phyloP scores from a whole-genome alignment of 2,329 filamentous ascomycete genomes.

The Cercospora canescens region DNA sequence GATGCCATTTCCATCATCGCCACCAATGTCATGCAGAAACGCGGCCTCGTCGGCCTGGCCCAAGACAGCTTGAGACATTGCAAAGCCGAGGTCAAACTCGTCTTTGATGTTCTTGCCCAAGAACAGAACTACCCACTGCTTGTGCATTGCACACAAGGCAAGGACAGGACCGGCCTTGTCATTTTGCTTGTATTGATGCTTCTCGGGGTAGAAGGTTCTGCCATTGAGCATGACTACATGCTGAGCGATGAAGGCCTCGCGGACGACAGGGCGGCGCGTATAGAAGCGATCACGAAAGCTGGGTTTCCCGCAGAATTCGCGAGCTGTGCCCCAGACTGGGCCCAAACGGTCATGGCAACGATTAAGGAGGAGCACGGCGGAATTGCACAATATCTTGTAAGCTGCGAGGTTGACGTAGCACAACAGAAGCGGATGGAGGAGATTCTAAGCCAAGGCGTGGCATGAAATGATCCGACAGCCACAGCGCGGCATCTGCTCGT shows the following conservation, averaged over 20 bases:
- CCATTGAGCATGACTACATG: conserved; percentile 71
- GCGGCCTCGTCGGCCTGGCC: conserved; percentile 70
- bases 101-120: conserved; percentile 53
- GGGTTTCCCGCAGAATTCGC: conserved; percentile 75
- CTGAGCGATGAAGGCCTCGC: conserved; percentile 63
- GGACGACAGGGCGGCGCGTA: conserved; percentile 61
- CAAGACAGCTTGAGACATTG: conserved; percentile 70
- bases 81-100: conserved; percentile 58
- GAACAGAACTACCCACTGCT: conserved; percentile 62
- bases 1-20: conserved; percentile 70
- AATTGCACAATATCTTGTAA: conserved; percentile 63
- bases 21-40: conserved; percentile 68
- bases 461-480: background rate
- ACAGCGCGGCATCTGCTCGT: too few species aligned
- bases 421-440: conserved; percentile 38
- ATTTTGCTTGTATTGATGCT: conserved; percentile 68
- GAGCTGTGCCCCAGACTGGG: conserved; percentile 64
- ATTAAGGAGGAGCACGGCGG: conserved; percentile 66
- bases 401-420: conserved; percentile 54
- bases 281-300: conserved; percentile 68
- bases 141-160: conserved; percentile 86
- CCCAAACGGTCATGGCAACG: conserved; percentile 58
- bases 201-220: conserved; percentile 56
- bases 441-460: conserved; percentile 25
- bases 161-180: conserved; percentile 77